These are phyloP conservation scores for Nadsonia starkeyi-henricii DNA, from an alignment of 1,139 yeast genomes.

Conservation along the genomic window DNA sequence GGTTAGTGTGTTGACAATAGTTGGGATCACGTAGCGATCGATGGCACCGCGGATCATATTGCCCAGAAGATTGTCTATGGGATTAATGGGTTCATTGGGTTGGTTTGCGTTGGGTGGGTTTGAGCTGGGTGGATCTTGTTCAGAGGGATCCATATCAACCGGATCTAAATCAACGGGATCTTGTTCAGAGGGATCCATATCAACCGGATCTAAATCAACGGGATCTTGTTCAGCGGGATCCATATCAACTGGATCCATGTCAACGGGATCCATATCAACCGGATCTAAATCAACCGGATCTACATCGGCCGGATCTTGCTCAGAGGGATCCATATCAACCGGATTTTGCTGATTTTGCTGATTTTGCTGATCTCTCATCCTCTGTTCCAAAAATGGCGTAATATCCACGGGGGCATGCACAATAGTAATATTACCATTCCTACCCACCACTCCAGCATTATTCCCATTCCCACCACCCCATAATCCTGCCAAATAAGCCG, in stretches of 20 bases:
- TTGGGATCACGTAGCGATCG: too few relatives aligned
- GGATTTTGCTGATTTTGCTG: neutral
- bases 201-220: slow-evolving; percentile 5
- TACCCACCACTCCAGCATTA: neutral
- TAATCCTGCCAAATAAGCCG: too few relatives aligned
- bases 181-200: slow-evolving; percentile 2
- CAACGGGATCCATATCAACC: slow-evolving; percentile 8
- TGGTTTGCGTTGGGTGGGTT: slow-evolving; percentile 1
- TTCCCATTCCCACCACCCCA: neutral
- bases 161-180: slow-evolving; percentile 8
- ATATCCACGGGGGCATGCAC: neutral
- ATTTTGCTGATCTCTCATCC: neutral
- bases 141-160: slow-evolving; percentile 1
- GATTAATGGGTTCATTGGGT: too few relatives aligned
- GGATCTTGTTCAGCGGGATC: slow-evolving; percentile 8
- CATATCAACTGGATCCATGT: slow-evolving; percentile 3
- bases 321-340: neutral
- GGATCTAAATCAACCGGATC: slow-evolving; percentile 2
- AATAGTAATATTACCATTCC: neutral
- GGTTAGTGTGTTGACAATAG: too few relatives aligned
- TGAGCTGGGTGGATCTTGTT: slow-evolving; percentile 8
- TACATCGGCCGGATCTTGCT: slow-evolving; percentile 1
- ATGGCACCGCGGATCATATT: too few relatives aligned
- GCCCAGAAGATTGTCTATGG: too few relatives aligned
- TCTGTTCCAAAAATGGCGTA: neutral